Evolutionary conservation across 2,329 filamentous ascomycete species (phyloP), one percentile per base, ranked within the genome.

Genomic region (Arthrobotrys sinensis): DNA sequence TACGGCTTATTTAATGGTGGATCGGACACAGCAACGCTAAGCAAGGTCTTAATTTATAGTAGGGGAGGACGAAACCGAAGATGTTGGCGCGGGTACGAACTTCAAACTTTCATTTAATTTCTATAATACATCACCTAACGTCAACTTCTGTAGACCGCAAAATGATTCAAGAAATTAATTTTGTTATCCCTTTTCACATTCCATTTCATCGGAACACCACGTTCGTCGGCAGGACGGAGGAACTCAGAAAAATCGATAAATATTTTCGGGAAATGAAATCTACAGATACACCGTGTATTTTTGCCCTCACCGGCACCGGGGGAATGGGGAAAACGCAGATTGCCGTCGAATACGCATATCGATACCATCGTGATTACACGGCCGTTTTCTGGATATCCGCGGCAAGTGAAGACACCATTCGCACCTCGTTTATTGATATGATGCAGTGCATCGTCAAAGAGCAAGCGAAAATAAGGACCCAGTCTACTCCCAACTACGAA

Each of bases 371-470:
- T 5, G 45, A 78, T 2, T 82, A 82, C 46, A 76, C 78, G 19
- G 79, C 81, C 4, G 55, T 82, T 14, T 82, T 82, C 73, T 82
- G 80, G 81, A 28, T 82, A 7, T 75, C 80, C 60, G 79, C 77
- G 7, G 70, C 43, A 45, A 80, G 53, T 14, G 72, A 65, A 48
- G 48, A 24, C 8, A 63, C 21, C 5, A 69, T 62, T n/a, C 66
- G 40, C 10, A 28, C 12, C 1, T 69, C 66, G 11, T 69, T 69
- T 50, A 62, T 52, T 5, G 11, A 60, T 38, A 69, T 62, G 6
- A 60, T 69, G 66, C 40, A 69, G 16, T 12, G 63, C 46, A 67
- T 67, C 14, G 48, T 67, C 11, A 24, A 43, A 40, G 46, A 40
- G 40, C 16, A n/a, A 53, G 1, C 32, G 28, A 48, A 43, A n/a